phyloP scores from a whole-genome alignment of 1,284 basidiomycete genomes.

The Hemileia vastatrix region DNA sequence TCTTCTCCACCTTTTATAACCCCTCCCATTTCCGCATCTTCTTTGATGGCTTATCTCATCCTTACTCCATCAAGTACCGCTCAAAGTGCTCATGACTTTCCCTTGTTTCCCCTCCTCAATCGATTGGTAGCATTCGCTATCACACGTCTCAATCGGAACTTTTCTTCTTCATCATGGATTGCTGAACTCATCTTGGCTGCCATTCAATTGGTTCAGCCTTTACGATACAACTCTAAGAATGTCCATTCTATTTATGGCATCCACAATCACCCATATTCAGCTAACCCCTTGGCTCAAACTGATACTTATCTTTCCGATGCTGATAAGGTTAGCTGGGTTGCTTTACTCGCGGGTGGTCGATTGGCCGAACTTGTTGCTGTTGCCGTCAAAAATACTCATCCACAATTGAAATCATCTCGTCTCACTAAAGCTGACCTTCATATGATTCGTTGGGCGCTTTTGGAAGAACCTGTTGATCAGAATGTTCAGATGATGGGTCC shows the following conservation, averaged over 20 bases:
- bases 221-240: not conserved
- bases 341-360: constrained; percentile 10
- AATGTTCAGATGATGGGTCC: no score
- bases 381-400: no score
- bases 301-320: not conserved
- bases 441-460: no score
- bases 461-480: no score
- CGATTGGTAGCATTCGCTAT: constrained; percentile 5
- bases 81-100: not conserved
- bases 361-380: constrained; percentile 8
- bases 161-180: not conserved
- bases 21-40: not conserved
- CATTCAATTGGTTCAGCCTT: constrained; percentile 3
- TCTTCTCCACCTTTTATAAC: not conserved
- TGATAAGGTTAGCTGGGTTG: constrained; percentile 19
- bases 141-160: not conserved
- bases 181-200: constrained; percentile 4
- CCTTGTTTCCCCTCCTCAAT: not conserved
- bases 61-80: constrained; percentile 3
- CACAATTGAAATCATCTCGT: no score
- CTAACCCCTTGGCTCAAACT: no score
- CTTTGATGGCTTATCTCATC: constrained; percentile 5
- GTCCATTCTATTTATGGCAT: no score
- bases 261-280: no score
- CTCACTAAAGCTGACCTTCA: no score